Conservation (phyloP, 2,329 filamentous ascomycete genomes). For the Colletotrichum shisoi region DNA sequence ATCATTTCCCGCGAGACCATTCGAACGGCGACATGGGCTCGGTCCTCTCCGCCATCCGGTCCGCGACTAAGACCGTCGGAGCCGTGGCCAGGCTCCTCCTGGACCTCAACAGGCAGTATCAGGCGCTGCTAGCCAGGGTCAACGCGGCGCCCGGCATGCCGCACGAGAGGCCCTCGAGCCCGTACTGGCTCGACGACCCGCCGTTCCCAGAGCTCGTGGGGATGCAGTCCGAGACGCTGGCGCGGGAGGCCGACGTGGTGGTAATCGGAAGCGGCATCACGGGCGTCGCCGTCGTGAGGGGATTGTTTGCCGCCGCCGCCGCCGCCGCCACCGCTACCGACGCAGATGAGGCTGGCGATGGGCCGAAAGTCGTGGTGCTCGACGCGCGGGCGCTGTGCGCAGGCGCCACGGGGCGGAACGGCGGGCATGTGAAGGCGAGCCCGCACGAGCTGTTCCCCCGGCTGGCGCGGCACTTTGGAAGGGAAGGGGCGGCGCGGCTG, state of each 20-base stretch:
- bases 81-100: slow-evolving; percentile 44
- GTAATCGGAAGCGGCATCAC: slow-evolving; percentile 66
- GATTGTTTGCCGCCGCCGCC: slow-evolving; percentile 39
- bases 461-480: slow-evolving; percentile 46
- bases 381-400: slow-evolving; percentile 60
- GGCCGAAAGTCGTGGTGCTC: slow-evolving; percentile 53
- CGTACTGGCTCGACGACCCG: slow-evolving; percentile 58
- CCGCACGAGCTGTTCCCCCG: slow-evolving; percentile 54
- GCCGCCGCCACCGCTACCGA: slow-evolving; percentile 38
- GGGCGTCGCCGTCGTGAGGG: slow-evolving; percentile 52
- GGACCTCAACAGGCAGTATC: slow-evolving; percentile 44
- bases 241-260: slow-evolving; percentile 55
- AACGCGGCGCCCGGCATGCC: slow-evolving; percentile 52
- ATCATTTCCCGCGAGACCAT: too few species aligned
- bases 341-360: not conserved
- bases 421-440: slow-evolving; percentile 59
- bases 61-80: slow-evolving; percentile 41
- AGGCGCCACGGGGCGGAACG: slow-evolving; percentile 63
- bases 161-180: slow-evolving; percentile 50
- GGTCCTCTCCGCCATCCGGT: slow-evolving; percentile 45
- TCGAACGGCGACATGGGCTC: slow-evolving; percentile 45
- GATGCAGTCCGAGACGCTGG: slow-evolving; percentile 47
- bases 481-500: slow-evolving; percentile 51
- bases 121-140: slow-evolving; percentile 46
- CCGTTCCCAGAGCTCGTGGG: slow-evolving; percentile 54